Percentiles rank a stretch among this genome's conserved stretches.
These are phyloP conservation scores for Lactarius tabidus DNA, from an alignment of 768 basidiomycete genomes.

Conservation along the genomic window DNA sequence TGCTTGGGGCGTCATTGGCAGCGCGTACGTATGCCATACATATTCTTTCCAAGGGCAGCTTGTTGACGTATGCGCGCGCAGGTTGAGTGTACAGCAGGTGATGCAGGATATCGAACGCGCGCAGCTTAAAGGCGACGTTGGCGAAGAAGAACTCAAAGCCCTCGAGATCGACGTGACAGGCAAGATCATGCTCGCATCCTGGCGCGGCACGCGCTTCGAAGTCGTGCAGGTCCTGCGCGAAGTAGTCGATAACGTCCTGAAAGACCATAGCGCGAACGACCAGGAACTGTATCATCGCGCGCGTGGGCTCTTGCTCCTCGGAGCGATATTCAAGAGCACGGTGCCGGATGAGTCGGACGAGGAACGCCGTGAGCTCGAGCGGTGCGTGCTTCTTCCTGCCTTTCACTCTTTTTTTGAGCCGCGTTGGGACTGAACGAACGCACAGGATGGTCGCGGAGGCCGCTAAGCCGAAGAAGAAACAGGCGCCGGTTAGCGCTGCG, in stretches of 20 bases:
- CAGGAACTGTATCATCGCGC: constrained; percentile 73
- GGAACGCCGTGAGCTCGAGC: constrained; percentile 90
- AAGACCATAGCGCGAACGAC: constrained; percentile 72
- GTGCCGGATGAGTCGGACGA: constrained; percentile 88
- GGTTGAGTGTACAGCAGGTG: constrained; percentile 69
- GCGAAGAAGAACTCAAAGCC: constrained; percentile 79
- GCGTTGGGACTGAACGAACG: not conserved
- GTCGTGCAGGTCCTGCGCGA: constrained; percentile 86
- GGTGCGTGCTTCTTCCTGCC: constrained; percentile 45
- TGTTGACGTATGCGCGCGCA: constrained; percentile 26
- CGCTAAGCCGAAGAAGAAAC: constrained; percentile 57
- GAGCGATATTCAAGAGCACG: constrained; percentile 83
- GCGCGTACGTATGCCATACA: constrained; percentile 67
- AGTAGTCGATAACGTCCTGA: constrained; percentile 82
- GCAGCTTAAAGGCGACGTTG: constrained; percentile 83
- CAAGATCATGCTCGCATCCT: constrained; percentile 94
- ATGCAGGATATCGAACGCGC: constrained; percentile 91
- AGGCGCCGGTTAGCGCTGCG: constrained; percentile 11
- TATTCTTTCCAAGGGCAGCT: no score
- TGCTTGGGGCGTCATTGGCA: constrained; percentile 93
- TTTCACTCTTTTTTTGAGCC: not conserved
- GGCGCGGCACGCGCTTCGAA: constrained; percentile 96
- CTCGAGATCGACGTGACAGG: constrained; percentile 92
- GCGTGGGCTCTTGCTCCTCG: constrained; percentile 83
- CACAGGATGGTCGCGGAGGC: constrained; percentile 83